These are phyloP conservation scores for Septoria petroselini DNA, from an alignment of 2,329 filamentous ascomycete species.

Conservation along the genomic window DNA sequence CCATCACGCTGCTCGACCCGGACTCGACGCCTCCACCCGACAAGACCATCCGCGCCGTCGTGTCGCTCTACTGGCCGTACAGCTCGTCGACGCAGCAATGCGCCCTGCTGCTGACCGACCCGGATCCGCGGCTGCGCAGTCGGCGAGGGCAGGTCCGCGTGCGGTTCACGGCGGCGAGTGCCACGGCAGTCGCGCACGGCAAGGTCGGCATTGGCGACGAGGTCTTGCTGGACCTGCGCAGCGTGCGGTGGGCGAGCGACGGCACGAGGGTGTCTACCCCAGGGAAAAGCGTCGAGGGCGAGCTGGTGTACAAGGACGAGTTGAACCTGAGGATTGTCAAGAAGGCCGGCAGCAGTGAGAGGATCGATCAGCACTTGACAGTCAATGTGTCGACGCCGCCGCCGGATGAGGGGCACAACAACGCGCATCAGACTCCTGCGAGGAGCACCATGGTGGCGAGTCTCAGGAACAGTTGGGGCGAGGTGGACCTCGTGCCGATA, in stretches of 20 bases:
- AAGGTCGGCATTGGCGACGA: conserved; percentile 76
- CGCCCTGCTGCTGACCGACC: conserved; percentile 78
- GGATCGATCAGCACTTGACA: conserved; percentile 12
- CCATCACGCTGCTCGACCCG: conserved; percentile 35
- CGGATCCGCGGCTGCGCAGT: conserved; percentile 75
- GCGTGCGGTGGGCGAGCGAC: conserved; percentile 61
- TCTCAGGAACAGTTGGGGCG: conserved; percentile 20
- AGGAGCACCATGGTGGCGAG: conserved; percentile 14
- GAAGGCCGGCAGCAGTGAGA: conserved; percentile 20
- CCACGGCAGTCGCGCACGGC: conserved; percentile 63
- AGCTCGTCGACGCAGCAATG: conserved; percentile 71
- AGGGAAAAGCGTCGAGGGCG: conserved; percentile 57
- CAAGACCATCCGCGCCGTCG: conserved; percentile 60
- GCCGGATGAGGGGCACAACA: conserved; percentile 18
- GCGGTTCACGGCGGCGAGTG: conserved; percentile 68
- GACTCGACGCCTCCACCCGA: conserved; percentile 24
- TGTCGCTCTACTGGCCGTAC: conserved; percentile 90
- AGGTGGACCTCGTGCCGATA: conserved; percentile 32
- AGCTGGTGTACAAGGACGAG: conserved; percentile 49
- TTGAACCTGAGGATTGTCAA: conserved; percentile 36
- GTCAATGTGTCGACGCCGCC: conserved; percentile 25
- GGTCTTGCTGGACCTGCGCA: conserved; percentile 65
- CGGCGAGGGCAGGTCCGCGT: conserved; percentile 77
- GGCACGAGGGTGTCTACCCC: conserved; percentile 53
- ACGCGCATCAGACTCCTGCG: conserved; percentile 10